Percentiles rank a stretch among this genome's conserved stretches.
Conservation (phyloP, 2,329 filamentous ascomycete genomes). For the Trichoderma afroharzianum region DNA sequence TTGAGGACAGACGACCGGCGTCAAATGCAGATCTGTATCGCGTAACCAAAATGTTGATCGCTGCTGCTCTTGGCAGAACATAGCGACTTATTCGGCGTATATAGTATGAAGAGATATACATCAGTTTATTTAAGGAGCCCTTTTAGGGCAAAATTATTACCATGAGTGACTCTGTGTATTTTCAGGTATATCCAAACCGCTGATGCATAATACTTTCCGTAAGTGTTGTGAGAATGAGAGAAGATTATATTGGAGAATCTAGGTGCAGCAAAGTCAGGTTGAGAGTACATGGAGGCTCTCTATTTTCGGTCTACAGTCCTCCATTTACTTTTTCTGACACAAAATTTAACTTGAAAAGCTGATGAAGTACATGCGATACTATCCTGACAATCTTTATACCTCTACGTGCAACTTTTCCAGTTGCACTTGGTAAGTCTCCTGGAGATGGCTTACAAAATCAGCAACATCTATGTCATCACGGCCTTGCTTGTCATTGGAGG, state of each 20-base stretch:
- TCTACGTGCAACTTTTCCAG: neutral
- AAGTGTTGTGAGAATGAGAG: too few species aligned
- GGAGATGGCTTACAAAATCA: neutral
- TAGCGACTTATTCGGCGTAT: neutral
- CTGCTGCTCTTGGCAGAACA: neutral
- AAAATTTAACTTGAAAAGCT: neutral
- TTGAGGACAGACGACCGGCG: neutral
- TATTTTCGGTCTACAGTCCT: neutral
- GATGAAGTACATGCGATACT: neutral
- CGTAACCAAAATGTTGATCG: neutral
- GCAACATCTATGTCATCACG: conserved; percentile 1
- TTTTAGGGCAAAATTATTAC: too few species aligned
- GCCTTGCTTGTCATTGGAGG: conserved; percentile 4
- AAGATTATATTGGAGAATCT: too few species aligned
- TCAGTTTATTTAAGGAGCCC: too few species aligned
- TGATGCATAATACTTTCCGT: too few species aligned
- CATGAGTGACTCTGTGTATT: too few species aligned
- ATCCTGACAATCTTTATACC: neutral
- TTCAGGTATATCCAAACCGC: too few species aligned
- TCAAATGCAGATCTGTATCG: neutral
- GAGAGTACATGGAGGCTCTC: neutral
- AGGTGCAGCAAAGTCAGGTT: too few species aligned
- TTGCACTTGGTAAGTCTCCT: neutral
- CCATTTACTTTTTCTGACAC: neutral
- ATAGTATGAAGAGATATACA: too few species aligned